phyloP scores from a whole-genome alignment of 148 eudicot genomes.

The Amaranthus palmeri region DNA sequence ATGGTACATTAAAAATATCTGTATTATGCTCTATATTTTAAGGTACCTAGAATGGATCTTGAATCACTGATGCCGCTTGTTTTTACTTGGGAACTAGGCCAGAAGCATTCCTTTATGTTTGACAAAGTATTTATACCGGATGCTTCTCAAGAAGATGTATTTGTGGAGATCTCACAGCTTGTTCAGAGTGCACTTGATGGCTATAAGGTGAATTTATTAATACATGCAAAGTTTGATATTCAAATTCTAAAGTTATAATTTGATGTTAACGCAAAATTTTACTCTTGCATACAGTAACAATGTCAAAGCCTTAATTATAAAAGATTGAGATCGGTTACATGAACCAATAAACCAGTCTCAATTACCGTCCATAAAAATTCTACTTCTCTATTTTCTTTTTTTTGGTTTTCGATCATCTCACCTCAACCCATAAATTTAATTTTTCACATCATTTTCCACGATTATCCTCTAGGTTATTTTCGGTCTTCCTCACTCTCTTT shows the following conservation, averaged over 20 bases:
- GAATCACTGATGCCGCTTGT: constrained; percentile 3
- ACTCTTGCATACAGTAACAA: no score
- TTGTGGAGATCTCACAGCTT: constrained; percentile 98
- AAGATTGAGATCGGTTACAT: no score
- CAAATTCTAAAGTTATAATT: no score
- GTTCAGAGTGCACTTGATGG: constrained; percentile 99
- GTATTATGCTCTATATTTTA: background rate
- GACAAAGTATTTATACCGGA: constrained; percentile 92
- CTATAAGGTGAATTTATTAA: constrained; percentile 57
- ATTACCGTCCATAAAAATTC: no score
- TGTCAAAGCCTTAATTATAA: no score
- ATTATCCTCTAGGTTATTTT: no score
- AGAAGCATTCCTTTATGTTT: constrained; percentile 75
- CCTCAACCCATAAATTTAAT: no score
- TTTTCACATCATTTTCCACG: no score
- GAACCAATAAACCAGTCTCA: no score
- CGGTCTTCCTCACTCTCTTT: no score
- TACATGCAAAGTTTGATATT: background rate
- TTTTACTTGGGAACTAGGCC: constrained; percentile 42
- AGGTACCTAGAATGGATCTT: background rate
- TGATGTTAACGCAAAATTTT: background rate
- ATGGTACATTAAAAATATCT: constrained; percentile 43
- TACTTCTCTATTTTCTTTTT: no score
- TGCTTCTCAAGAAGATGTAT: constrained; percentile 74
- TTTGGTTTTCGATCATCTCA: no score